These are phyloP conservation scores for Rhodotorula paludigena DNA, from an alignment of 768 basidiomycete genomes.

Conservation along the genomic window DNA sequence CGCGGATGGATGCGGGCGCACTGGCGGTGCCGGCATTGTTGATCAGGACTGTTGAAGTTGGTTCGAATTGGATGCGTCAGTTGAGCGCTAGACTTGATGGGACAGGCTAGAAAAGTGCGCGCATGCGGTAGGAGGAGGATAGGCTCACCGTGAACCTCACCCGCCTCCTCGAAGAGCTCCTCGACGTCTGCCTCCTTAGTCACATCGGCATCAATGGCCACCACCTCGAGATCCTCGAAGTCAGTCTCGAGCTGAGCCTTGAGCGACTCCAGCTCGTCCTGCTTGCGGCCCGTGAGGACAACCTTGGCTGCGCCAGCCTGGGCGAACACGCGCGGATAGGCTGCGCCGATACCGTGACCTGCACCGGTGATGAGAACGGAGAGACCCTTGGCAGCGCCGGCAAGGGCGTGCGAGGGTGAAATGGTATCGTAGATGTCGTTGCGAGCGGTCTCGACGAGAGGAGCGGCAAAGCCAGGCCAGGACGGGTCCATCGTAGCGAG, in stretches of 20 bases:
- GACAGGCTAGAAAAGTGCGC: background rate
- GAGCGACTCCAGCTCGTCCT: slow-evolving; percentile 1
- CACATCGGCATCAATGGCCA: background rate
- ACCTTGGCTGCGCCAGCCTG: slow-evolving; percentile 18
- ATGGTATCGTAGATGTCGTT: slow-evolving; percentile 15
- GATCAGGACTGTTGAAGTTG: slow-evolving; percentile 5
- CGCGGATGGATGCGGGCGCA: slow-evolving; percentile 1
- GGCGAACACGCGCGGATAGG: slow-evolving; percentile 10
- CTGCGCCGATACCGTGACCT: slow-evolving; percentile 1
- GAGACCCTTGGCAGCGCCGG: background rate
- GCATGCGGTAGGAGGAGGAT: background rate
- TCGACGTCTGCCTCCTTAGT: slow-evolving; percentile 3
- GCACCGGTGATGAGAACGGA: slow-evolving; percentile 24
- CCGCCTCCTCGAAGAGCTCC: slow-evolving; percentile 12
- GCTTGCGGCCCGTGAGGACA: slow-evolving; percentile 10
- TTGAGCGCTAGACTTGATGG: too few relatives aligned
- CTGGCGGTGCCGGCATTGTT: slow-evolving; percentile 22
- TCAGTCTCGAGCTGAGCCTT: slow-evolving; percentile 1
- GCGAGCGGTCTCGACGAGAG: background rate
- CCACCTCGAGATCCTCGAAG: too few relatives aligned
- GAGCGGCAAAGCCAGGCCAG: too few relatives aligned
- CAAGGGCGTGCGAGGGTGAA: background rate
- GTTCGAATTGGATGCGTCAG: too few relatives aligned
- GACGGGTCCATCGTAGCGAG: too few relatives aligned
- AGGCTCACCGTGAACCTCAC: slow-evolving; percentile 15